A percentile compares a stretch with the other conserved stretches of the same genome.
Evolutionary conservation across 768 basidiomycete genomes (phyloP).

Genomic region (Russula lepida): DNA sequence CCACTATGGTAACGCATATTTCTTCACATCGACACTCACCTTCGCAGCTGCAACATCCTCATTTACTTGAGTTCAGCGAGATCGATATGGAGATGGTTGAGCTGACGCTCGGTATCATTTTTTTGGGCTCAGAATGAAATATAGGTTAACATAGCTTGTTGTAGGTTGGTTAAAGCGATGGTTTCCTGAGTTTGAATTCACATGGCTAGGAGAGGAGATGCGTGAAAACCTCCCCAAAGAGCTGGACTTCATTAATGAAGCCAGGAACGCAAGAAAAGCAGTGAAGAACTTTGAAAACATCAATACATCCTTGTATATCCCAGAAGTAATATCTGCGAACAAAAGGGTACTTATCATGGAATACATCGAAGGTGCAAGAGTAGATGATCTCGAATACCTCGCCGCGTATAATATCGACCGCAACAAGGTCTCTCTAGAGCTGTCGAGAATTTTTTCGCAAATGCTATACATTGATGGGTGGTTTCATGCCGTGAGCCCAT

Average conservation of each 20-base stretch:
- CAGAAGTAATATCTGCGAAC: slow-evolving; percentile 66
- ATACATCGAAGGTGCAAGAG: slow-evolving; percentile 79
- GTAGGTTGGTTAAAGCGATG: slow-evolving; percentile 79
- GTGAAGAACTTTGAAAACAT: slow-evolving; percentile 59
- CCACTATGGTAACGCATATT: not conserved
- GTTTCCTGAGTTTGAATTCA: slow-evolving; percentile 93
- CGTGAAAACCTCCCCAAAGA: slow-evolving; percentile 83
- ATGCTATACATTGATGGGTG: slow-evolving; percentile 97
- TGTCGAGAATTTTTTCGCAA: slow-evolving; percentile 81
- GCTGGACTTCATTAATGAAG: slow-evolving; percentile 92
- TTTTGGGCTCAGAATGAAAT: not conserved
- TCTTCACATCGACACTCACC: slow-evolving; percentile 5
- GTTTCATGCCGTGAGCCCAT: slow-evolving; percentile 62
- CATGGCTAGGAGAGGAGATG: slow-evolving; percentile 95
- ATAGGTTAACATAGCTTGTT: slow-evolving; percentile 1
- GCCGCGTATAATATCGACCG: slow-evolving; percentile 78
- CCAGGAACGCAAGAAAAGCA: slow-evolving; percentile 70
- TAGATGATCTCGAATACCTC: slow-evolving; percentile 82
- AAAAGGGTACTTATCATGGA: slow-evolving; percentile 93
- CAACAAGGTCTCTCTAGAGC: slow-evolving; percentile 86
- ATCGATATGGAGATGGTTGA: slow-evolving; percentile 87
- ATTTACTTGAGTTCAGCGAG: slow-evolving; percentile 82
- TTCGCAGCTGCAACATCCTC: slow-evolving; percentile 78
- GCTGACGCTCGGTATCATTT: slow-evolving; percentile 49
- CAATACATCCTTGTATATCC: slow-evolving; percentile 81